Percentiles rank a stretch among this genome's conserved stretches.
These are phyloP conservation scores for Phytophthora meadii DNA, from an alignment of 352 stramenopile species.

Conservation along the genomic window DNA sequence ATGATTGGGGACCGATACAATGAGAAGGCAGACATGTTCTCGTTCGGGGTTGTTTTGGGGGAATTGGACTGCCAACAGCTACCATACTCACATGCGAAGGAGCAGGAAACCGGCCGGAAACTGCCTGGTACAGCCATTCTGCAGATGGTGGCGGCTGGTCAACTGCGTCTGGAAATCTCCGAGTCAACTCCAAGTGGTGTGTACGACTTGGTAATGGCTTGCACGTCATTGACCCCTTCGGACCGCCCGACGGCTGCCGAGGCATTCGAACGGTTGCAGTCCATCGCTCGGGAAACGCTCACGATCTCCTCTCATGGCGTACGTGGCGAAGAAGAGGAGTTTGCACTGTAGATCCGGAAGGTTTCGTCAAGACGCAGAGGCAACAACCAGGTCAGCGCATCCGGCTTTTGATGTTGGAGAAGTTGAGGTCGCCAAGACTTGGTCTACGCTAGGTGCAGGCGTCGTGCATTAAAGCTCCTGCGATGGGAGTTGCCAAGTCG, in stretches of 20 bases:
- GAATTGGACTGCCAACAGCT: slow-evolving; percentile 44
- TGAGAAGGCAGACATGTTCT: slow-evolving; percentile 55
- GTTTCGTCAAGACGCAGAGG: slow-evolving; percentile 25
- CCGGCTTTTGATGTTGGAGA: slow-evolving; percentile 1
- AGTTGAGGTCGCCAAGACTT: background rate
- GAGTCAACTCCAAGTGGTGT: slow-evolving; percentile 27
- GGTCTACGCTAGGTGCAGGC: background rate
- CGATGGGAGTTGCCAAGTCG: slow-evolving; percentile 18
- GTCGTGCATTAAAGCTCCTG: slow-evolving; percentile 17
- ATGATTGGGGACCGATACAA: slow-evolving; percentile 58
- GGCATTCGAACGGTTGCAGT: slow-evolving; percentile 42
- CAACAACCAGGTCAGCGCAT: slow-evolving; percentile 19
- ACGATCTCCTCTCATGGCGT: slow-evolving; percentile 35
- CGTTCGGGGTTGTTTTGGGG: slow-evolving; percentile 47
- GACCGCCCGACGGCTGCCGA: slow-evolving; percentile 47
- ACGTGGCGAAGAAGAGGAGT: slow-evolving; percentile 27
- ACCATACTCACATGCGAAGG: slow-evolving; percentile 41
- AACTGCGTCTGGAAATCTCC: slow-evolving; percentile 45
- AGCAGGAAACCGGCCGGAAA: slow-evolving; percentile 28
- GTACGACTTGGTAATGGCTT: slow-evolving; percentile 42
- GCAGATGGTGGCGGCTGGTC: slow-evolving; percentile 49
- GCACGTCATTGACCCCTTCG: slow-evolving; percentile 38
- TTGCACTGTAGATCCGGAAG: slow-evolving; percentile 33
- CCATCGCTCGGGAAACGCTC: slow-evolving; percentile 28
- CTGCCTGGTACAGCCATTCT: slow-evolving; percentile 44